phyloP scores from a whole-genome alignment of 1,139 yeast species.

The Wickerhamomyces sp. region DNA sequence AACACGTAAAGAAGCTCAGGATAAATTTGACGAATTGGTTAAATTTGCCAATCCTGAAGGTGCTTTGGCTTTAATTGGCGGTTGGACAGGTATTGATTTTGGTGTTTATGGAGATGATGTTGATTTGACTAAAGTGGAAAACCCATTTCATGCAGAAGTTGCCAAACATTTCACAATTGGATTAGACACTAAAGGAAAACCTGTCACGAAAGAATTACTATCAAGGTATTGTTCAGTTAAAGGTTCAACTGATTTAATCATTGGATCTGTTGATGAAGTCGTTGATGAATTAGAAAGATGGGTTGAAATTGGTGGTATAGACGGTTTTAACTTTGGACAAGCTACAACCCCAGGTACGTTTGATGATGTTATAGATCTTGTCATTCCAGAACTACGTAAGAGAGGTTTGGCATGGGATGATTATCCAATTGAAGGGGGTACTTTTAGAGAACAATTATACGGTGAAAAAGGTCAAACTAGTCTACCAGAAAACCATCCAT shows the following conservation, averaged over 20 bases:
- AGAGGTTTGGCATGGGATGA: constrained; percentile 26
- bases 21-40: constrained; percentile 21
- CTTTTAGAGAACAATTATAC: constrained; percentile 20
- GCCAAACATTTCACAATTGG: too few species aligned
- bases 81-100: constrained; percentile 25
- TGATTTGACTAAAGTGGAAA: constrained; percentile 12
- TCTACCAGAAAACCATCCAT: constrained; percentile 26
- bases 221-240: constrained; percentile 17
- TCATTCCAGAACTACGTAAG: constrained; percentile 26
- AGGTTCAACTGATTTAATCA: constrained; percentile 26
- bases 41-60: constrained; percentile 26
- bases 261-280: constrained; percentile 25
- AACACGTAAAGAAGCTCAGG: constrained; percentile 29
- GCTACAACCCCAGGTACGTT: constrained; percentile 26
- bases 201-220: constrained; percentile 8
- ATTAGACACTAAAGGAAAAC: constrained; percentile 17
- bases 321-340: constrained; percentile 28
- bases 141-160: constrained; percentile 10
- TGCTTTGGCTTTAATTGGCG: constrained; percentile 28
- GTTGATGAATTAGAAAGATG: constrained; percentile 29
- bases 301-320: constrained; percentile 26
- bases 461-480: constrained; percentile 25
- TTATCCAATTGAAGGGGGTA: constrained; percentile 22
- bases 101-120: constrained; percentile 21
- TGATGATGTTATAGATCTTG: constrained; percentile 25